Evolutionary conservation across 768 basidiomycete genomes (phyloP).

Genomic region (Tulasnella sp.): DNA sequence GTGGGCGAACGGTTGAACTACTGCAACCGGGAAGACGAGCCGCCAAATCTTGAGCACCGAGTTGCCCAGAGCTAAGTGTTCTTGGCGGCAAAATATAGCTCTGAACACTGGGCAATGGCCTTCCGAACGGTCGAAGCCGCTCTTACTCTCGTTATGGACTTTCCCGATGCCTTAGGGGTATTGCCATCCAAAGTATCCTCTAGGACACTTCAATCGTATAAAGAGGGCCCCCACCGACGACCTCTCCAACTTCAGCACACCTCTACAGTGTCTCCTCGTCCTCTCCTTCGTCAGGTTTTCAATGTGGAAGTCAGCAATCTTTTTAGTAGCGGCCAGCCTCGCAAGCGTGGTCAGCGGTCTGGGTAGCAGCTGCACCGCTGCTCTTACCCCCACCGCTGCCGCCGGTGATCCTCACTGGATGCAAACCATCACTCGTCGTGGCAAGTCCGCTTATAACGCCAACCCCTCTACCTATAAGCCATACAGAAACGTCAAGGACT

Average conservation of each 20-base stretch:
- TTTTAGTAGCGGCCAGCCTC: slow-evolving; percentile 4
- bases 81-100: not conserved
- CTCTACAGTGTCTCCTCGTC: not conserved
- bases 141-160: not conserved
- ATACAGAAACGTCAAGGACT: slow-evolving; percentile 23
- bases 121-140: not conserved
- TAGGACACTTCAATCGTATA: not conserved
- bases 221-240: not conserved
- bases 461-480: slow-evolving; percentile 20
- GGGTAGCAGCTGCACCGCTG: slow-evolving; percentile 5
- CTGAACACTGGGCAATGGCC: not conserved
- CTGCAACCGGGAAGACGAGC: not conserved
- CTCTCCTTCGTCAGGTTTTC: not conserved
- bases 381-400: slow-evolving; percentile 12
- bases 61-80: not conserved
- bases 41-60: not conserved
- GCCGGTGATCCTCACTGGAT: slow-evolving; percentile 20
- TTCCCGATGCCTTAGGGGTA: not conserved
- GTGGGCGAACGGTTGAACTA: not conserved
- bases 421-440: slow-evolving; percentile 19
- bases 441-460: slow-evolving; percentile 16
- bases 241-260: not conserved
- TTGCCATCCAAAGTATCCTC: not conserved
- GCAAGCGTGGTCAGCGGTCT: not conserved
- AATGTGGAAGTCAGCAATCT: slow-evolving; percentile 16